phyloP scores from a whole-genome alignment of 345 rosid genomes.

The Isatis tinctoria region DNA sequence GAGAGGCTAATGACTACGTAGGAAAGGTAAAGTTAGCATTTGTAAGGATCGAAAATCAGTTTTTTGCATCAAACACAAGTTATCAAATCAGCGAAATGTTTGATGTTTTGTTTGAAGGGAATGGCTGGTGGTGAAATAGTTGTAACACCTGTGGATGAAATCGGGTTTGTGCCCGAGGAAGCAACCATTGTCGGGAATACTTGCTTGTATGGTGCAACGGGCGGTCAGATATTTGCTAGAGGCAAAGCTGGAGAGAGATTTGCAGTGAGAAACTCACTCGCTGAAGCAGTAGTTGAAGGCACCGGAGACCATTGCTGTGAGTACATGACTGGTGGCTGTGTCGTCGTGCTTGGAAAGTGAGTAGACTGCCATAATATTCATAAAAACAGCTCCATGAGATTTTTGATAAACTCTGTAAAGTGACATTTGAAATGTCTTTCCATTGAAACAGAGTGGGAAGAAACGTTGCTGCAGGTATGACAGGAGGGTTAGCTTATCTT shows the following conservation, averaged over 20 bases:
- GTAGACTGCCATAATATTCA: slow-evolving; percentile 20
- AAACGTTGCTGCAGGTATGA: slow-evolving; percentile 99
- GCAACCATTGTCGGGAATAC: slow-evolving; percentile 96
- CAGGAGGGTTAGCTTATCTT: slow-evolving; percentile 93
- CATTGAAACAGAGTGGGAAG: slow-evolving; percentile 78
- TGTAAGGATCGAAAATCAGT: not conserved
- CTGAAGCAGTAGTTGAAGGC: slow-evolving; percentile 98
- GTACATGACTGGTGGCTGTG: slow-evolving; percentile 99
- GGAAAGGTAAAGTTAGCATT: slow-evolving; percentile 65
- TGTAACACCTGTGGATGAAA: slow-evolving; percentile 67
- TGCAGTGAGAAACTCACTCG: slow-evolving; percentile 98
- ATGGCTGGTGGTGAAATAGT: slow-evolving; percentile 99
- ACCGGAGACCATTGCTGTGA: slow-evolving; percentile 97
- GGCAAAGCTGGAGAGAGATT: slow-evolving; percentile 98
- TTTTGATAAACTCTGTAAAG: not conserved
- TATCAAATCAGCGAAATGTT: not conserved
- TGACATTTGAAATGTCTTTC: not conserved
- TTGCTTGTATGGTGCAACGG: slow-evolving; percentile 96
- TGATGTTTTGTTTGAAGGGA: slow-evolving; percentile 48
- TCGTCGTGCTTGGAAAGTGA: slow-evolving; percentile 95
- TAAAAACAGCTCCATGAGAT: not conserved
- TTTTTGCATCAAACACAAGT: not conserved
- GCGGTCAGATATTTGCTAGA: slow-evolving; percentile 91
- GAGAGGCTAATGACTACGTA: slow-evolving; percentile 97
- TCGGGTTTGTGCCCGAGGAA: slow-evolving; percentile 87